phyloP scores from a whole-genome alignment of 331 rosid species.

The Quercus lobata region DNA sequence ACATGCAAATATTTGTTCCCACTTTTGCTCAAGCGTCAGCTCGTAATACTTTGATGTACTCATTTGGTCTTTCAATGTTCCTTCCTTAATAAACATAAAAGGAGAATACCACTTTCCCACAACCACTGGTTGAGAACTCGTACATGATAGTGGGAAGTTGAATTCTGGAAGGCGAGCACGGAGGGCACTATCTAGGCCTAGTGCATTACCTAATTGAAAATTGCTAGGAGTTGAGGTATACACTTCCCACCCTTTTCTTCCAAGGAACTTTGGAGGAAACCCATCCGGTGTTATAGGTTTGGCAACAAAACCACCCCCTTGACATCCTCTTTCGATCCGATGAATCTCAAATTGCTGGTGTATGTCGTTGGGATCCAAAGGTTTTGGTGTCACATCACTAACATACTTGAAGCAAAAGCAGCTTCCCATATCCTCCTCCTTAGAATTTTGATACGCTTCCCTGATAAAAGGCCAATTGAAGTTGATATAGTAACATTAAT shows the following conservation, averaged over 20 bases:
- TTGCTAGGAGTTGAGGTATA: conserved; percentile 21
- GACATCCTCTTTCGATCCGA: too few species aligned
- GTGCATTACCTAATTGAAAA: conserved; percentile 43
- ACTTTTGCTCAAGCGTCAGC: conserved; percentile 17
- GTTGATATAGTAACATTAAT: too few species aligned
- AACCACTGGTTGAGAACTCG: conserved; percentile 27
- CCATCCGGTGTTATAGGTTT: conserved; percentile 26
- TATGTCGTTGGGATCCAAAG: too few species aligned
- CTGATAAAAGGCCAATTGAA: too few species aligned
- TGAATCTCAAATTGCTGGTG: too few species aligned
- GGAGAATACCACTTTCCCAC: conserved; percentile 93
- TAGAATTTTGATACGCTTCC: too few species aligned
- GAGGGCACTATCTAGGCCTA: conserved; percentile 41
- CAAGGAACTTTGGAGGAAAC: conserved; percentile 23
- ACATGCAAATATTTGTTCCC: neutral
- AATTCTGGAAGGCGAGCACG: conserved; percentile 47
- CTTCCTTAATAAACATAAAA: conserved; percentile 66
- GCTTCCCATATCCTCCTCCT: too few species aligned
- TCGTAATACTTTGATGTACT: conserved; percentile 59
- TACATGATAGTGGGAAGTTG: conserved; percentile 24
- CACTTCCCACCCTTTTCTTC: conserved; percentile 26
- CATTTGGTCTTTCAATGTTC: conserved; percentile 39
- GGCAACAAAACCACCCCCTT: conserved; percentile 20
- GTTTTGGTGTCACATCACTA: too few species aligned
- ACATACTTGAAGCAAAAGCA: too few species aligned